A percentile compares a stretch with the other conserved stretches of the same genome.
Evolutionary conservation across 169 alveolate genomes (phyloP).

Genomic region (Plasmodium vivax): DNA sequence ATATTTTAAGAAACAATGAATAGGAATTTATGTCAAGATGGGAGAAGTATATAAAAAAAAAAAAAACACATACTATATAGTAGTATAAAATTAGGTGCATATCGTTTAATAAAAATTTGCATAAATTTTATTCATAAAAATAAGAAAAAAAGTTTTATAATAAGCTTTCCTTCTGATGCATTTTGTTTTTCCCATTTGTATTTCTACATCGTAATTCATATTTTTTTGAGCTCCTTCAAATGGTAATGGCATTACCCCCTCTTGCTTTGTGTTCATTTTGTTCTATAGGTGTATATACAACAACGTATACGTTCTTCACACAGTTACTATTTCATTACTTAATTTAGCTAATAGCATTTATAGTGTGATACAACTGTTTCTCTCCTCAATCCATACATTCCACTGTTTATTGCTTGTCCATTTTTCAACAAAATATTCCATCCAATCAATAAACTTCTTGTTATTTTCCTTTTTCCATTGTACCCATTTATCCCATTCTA

Average conservation of each 20-base stretch:
- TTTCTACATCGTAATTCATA: no score
- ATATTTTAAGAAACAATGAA: no score
- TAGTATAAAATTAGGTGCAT: background rate
- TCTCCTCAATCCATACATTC: background rate
- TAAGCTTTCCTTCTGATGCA: background rate
- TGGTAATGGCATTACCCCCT: background rate
- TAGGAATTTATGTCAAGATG: no score
- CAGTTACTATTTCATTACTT: background rate
- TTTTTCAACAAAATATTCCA: background rate
- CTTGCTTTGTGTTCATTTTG: background rate
- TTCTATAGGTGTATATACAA: background rate
- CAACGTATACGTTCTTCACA: background rate
- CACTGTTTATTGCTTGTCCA: background rate
- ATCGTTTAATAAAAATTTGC: background rate
- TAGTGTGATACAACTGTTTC: no score
- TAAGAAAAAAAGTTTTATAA: background rate
- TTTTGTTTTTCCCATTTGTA: background rate
- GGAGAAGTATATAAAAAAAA: no score
- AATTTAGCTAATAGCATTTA: background rate
- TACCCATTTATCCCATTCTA: background rate
- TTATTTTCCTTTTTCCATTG: background rate
- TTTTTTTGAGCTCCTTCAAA: background rate
- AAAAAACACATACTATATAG: background rate
- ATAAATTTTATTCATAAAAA: no score
- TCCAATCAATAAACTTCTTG: background rate